These are phyloP conservation scores for Plasmodium fragile DNA, from an alignment of 169 alveolate species.

Conservation along the genomic window DNA sequence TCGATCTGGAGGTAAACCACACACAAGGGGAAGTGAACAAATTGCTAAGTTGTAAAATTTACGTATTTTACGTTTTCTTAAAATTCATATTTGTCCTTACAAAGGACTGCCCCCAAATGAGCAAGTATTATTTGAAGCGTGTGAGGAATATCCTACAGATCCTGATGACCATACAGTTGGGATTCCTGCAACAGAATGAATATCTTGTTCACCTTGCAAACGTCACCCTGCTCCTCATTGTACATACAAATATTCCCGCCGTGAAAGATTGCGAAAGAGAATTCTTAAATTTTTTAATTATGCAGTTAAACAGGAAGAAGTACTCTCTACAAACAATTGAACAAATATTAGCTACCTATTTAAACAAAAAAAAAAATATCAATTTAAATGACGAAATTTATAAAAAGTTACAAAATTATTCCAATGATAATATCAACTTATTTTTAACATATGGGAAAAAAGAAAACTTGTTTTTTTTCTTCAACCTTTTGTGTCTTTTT, in stretches of 20 bases:
- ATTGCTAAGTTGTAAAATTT: not conserved
- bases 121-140: conserved; percentile 20
- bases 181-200: not conserved
- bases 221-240: conserved; percentile 3
- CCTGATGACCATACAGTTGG: conserved; percentile 8
- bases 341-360: conserved; percentile 26
- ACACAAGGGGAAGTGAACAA: not conserved
- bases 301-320: conserved; percentile 22
- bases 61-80: not conserved
- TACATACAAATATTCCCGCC: not conserved
- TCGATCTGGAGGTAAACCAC: conserved; percentile 7
- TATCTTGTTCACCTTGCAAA: conserved; percentile 9
- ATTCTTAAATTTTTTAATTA: conserved; percentile 58
- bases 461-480: conserved; percentile 51
- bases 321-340: not conserved
- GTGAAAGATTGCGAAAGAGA: conserved; percentile 61
- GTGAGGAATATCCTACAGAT: not conserved
- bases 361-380: conserved; percentile 40
- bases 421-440: conserved; percentile 47
- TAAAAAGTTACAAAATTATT: conserved; percentile 20
- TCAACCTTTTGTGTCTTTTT: conserved; percentile 25
- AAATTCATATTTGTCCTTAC: conserved; percentile 26
- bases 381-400: conserved; percentile 53
- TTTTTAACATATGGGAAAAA: conserved; percentile 67
- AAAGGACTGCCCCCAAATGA: not conserved